phyloP scores from a whole-genome alignment of 768 basidiomycete genomes.

The Auricularia auricula-judae region DNA sequence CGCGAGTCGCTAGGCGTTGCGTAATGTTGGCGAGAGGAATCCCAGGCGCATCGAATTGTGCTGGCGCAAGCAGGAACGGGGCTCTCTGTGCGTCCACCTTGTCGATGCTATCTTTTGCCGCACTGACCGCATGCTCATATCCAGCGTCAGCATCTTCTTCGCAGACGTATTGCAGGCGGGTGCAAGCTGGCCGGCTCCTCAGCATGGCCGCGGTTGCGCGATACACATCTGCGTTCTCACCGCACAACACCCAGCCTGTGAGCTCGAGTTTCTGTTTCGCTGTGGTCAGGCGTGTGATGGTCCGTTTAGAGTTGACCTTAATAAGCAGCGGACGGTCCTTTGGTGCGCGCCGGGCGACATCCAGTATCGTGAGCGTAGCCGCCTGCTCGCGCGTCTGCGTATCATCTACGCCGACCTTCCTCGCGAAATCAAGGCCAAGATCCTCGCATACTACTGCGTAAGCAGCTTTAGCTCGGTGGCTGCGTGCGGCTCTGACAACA shows the following conservation, averaged over 20 bases:
- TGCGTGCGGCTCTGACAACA: neutral
- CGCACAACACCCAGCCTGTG: neutral
- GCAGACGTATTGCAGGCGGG: neutral
- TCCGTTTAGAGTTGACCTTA: neutral
- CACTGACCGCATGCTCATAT: neutral
- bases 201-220: conserved; percentile 8
- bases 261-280: neutral
- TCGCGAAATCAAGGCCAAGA: neutral
- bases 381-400: neutral
- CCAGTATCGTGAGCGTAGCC: neutral
- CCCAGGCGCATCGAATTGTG: neutral
- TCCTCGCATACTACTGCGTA: neutral
- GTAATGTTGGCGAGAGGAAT: neutral
- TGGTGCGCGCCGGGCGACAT: neutral
- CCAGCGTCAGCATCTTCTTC: neutral
- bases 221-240: neutral
- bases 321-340: neutral
- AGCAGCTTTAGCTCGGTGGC: neutral
- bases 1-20: neutral
- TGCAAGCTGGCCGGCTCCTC: neutral
- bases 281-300: neutral
- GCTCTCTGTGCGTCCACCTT: neutral
- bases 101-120: no score
- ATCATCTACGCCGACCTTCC: neutral
- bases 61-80: neutral